Evolutionary conservation across 2,329 filamentous ascomycete species (phyloP).

Genomic region (Beauveria australis): DNA sequence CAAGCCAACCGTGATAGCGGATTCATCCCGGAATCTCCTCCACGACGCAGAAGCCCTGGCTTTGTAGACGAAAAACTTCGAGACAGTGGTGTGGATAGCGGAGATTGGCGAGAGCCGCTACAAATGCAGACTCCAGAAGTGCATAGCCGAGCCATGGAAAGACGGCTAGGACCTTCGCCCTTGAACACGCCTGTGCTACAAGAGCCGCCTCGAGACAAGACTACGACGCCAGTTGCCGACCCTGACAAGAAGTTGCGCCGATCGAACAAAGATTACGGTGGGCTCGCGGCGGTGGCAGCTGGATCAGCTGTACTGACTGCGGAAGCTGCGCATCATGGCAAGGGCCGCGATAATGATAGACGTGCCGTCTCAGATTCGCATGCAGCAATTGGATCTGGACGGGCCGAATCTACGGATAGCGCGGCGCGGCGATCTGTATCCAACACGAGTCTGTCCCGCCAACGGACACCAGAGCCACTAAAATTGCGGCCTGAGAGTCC

Average conservation of each 20-base stretch:
- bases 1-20: slow-evolving; percentile 43
- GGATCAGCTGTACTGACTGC: slow-evolving; percentile 10
- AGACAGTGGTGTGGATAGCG: slow-evolving; percentile 51
- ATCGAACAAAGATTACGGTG: slow-evolving; percentile 23
- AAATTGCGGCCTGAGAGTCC: slow-evolving; percentile 56
- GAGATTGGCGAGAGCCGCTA: slow-evolving; percentile 34
- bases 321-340: background rate
- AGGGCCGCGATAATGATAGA: background rate
- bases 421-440: slow-evolving; percentile 37
- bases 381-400: slow-evolving; percentile 4
- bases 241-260: slow-evolving; percentile 30
- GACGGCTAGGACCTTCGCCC: slow-evolving; percentile 24
- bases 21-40: slow-evolving; percentile 35
- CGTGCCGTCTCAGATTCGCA: slow-evolving; percentile 30
- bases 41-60: slow-evolving; percentile 26
- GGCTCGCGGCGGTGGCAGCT: slow-evolving; percentile 13
- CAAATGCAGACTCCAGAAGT: slow-evolving; percentile 22
- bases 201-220: slow-evolving; percentile 28
- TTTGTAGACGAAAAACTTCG: slow-evolving; percentile 30
- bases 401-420: slow-evolving; percentile 14
- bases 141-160: slow-evolving; percentile 14
- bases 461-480: slow-evolving; percentile 45
- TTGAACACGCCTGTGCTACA: slow-evolving; percentile 31
- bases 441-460: slow-evolving; percentile 45
- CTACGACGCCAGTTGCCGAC: slow-evolving; percentile 29